Percentiles rank a stretch among this genome's conserved stretches.
These are phyloP conservation scores for Solanum hybrid DNA, from an alignment of 305 asterid genomes.

Conservation along the genomic window DNA sequence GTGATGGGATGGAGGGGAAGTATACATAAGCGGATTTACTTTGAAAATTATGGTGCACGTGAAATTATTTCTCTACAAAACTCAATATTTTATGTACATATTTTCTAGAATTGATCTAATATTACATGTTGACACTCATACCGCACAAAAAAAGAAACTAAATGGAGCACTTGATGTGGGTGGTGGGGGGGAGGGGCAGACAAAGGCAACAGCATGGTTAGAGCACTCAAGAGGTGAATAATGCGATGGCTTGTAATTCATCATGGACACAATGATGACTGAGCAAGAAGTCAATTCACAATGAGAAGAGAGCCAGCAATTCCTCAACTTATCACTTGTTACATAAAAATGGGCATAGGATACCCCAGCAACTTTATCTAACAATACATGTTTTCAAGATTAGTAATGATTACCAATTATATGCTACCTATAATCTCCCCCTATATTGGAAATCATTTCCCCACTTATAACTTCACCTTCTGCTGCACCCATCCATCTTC, in stretches of 20 bases:
- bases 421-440: slow-evolving; percentile 4
- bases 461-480: slow-evolving; percentile 14
- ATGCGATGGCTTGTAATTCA: slow-evolving; percentile 11
- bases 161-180: not conserved
- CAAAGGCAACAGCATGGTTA: not conserved
- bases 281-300: slow-evolving; percentile 37
- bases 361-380: slow-evolving; percentile 22
- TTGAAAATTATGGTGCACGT: not conserved
- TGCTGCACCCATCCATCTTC: slow-evolving; percentile 4
- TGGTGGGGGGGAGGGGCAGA: not conserved
- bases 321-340: slow-evolving; percentile 14
- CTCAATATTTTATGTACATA: no score
- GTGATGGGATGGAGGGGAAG: not conserved
- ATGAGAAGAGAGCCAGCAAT: slow-evolving; percentile 22
- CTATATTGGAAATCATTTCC: slow-evolving; percentile 16
- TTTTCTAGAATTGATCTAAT: not conserved
- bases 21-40: not conserved
- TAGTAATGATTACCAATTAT: slow-evolving; percentile 32
- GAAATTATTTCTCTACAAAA: not conserved
- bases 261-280: slow-evolving; percentile 42
- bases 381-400: slow-evolving; percentile 20
- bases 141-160: not conserved
- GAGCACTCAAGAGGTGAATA: slow-evolving; percentile 18
- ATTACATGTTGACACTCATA: not conserved
- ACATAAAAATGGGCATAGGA: slow-evolving; percentile 21